These are phyloP conservation scores for Stachybotrys echinatus DNA, from an alignment of 2,329 filamentous ascomycete genomes.

Conservation along the genomic window DNA sequence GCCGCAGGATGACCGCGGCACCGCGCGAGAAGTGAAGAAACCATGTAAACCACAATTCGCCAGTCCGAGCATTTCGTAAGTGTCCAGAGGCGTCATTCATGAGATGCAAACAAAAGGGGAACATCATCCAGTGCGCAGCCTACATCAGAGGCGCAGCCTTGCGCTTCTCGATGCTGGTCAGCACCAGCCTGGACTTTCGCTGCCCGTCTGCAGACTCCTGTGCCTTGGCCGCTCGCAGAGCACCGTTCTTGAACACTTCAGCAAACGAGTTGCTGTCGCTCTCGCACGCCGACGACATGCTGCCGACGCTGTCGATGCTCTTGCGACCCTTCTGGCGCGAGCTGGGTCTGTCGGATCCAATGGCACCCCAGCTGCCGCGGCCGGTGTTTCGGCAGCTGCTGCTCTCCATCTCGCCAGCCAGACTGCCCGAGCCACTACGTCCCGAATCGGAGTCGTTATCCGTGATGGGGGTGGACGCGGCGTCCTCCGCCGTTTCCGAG, in stretches of 20 bases:
- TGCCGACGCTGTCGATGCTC: slow-evolving; percentile 62
- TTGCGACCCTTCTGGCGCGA: slow-evolving; percentile 60
- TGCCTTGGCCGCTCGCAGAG: slow-evolving; percentile 44
- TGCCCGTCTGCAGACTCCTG: slow-evolving; percentile 54
- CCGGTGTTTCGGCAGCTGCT: slow-evolving; percentile 73
- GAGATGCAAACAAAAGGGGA: slow-evolving; percentile 15
- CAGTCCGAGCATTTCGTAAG: slow-evolving; percentile 30
- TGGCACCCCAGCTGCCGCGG: slow-evolving; percentile 70
- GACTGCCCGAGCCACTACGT: slow-evolving; percentile 71
- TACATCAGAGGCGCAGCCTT: slow-evolving; percentile 40
- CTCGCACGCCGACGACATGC: slow-evolving; percentile 41
- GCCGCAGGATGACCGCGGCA: slow-evolving; percentile 12
- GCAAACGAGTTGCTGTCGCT: slow-evolving; percentile 57
- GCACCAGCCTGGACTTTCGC: slow-evolving; percentile 81
- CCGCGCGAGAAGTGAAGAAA: slow-evolving; percentile 11
- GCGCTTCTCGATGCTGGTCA: slow-evolving; percentile 87
- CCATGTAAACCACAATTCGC: slow-evolving; percentile 22
- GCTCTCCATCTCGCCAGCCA: slow-evolving; percentile 66
- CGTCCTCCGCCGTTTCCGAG: slow-evolving; percentile 68
- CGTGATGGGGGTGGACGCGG: slow-evolving; percentile 57
- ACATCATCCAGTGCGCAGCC: slow-evolving; percentile 12
- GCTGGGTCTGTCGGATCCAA: slow-evolving; percentile 78
- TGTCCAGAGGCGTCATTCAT: slow-evolving; percentile 32
- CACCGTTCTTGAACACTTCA: slow-evolving; percentile 58
- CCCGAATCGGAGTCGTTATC: slow-evolving; percentile 73